Evolutionary conservation across 2,329 filamentous ascomycete genomes (phyloP).

Genomic region (Fusarium armeniacum): DNA sequence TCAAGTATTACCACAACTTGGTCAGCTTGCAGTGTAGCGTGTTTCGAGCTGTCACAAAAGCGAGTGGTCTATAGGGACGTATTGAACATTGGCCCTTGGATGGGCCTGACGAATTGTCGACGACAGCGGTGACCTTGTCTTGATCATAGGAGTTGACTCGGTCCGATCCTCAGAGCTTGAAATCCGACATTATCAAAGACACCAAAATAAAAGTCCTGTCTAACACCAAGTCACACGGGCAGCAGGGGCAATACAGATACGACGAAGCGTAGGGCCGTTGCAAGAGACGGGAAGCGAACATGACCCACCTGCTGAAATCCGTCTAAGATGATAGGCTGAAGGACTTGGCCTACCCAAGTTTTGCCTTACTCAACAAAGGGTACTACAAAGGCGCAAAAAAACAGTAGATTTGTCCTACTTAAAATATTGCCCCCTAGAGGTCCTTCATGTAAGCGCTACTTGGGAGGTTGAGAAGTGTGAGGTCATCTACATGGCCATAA

Average conservation of each 20-base stretch:
- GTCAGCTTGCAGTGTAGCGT: too few species aligned
- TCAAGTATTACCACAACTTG: neutral
- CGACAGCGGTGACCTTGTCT: neutral
- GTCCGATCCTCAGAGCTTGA: too few species aligned
- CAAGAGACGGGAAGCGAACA: neutral
- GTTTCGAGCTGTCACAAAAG: neutral
- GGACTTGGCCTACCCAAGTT: neutral
- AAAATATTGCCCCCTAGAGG: rapidly evolving
- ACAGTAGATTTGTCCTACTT: too few species aligned
- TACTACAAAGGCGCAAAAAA: neutral
- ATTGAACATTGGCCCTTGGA: neutral
- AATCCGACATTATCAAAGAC: neutral
- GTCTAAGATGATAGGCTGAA: slow-evolving; percentile 22
- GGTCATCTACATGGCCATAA: neutral
- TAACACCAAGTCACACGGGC: neutral
- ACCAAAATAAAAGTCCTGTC: neutral
- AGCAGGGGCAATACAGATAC: neutral
- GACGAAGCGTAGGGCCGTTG: neutral
- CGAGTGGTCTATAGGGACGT: neutral
- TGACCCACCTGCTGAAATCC: slow-evolving; percentile 12
- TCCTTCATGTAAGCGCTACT: too few species aligned
- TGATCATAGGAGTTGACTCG: neutral
- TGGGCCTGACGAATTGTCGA: neutral
- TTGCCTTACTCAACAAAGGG: neutral
- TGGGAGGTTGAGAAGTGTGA: neutral